These are phyloP conservation scores for Zea luxurians DNA, from an alignment of 176 grass and related monocot genomes.

Conservation along the genomic window DNA sequence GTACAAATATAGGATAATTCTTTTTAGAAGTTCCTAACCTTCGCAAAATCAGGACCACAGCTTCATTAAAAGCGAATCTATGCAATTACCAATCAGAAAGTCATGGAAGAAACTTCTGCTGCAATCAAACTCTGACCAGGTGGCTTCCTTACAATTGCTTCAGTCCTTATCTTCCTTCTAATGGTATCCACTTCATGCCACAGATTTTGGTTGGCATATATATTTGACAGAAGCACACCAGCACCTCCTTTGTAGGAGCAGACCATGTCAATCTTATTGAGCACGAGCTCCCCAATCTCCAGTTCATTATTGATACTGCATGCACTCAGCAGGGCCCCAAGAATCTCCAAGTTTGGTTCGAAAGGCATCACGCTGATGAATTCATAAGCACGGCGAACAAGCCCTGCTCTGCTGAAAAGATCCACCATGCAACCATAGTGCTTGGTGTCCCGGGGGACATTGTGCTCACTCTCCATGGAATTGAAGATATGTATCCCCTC, in stretches of 20 bases:
- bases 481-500: conserved; percentile 59
- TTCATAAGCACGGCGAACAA: conserved; percentile 51
- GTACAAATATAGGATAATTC: background rate
- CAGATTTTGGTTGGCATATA: conserved; percentile 58
- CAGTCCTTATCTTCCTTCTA: conserved; percentile 52
- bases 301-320: conserved; percentile 56
- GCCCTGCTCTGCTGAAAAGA: conserved; percentile 68
- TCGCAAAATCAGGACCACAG: conserved; percentile 10
- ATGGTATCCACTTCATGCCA: conserved; percentile 64
- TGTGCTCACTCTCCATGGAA: conserved; percentile 53
- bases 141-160: conserved; percentile 42
- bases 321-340: conserved; percentile 62
- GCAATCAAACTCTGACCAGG: conserved; percentile 56
- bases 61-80: background rate
- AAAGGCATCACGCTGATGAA: conserved; percentile 57
- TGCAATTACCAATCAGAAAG: conserved; percentile 26
- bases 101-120: conserved; percentile 30
- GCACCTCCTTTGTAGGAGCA: conserved; percentile 64
- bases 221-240: conserved; percentile 66
- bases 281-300: conserved; percentile 59
- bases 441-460: conserved; percentile 50
- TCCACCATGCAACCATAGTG: conserved; percentile 79
- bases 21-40: conserved; percentile 27
- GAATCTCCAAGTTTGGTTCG: conserved; percentile 57
- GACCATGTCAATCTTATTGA: conserved; percentile 55